Evolutionary conservation across 2,329 filamentous ascomycete genomes (phyloP).

Genomic region (Claviceps sp.): DNA sequence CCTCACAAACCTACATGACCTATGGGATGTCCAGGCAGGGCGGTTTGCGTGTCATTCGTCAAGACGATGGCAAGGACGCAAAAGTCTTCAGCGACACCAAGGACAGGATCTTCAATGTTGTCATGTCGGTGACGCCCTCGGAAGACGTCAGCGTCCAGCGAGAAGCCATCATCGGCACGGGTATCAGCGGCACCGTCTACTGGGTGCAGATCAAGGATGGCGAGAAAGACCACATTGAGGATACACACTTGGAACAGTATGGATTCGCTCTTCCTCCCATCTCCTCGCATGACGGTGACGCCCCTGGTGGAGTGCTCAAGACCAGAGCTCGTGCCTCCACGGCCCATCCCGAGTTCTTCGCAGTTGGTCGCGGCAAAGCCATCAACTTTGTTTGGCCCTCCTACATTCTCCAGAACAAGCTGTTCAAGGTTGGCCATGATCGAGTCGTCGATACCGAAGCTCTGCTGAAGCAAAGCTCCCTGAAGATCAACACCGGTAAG

Average conservation of each 20-base stretch:
- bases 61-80: slow-evolving; percentile 83
- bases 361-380: slow-evolving; percentile 86
- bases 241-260: slow-evolving; percentile 67
- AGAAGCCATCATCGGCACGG: slow-evolving; percentile 82
- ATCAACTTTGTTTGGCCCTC: slow-evolving; percentile 77
- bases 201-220: slow-evolving; percentile 73
- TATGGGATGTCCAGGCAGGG: slow-evolving; percentile 91
- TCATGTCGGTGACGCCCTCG: slow-evolving; percentile 57
- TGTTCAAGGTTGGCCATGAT: slow-evolving; percentile 51
- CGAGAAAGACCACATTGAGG: slow-evolving; percentile 66
- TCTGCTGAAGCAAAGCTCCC: slow-evolving; percentile 71
- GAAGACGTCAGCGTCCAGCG: slow-evolving; percentile 44
- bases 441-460: slow-evolving; percentile 74
- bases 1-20: slow-evolving; percentile 80
- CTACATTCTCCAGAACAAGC: slow-evolving; percentile 47
- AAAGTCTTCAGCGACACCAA: slow-evolving; percentile 84
- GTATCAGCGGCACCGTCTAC: slow-evolving; percentile 92
- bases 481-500: slow-evolving; percentile 95
- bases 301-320: slow-evolving; percentile 85
- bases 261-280: slow-evolving; percentile 85
- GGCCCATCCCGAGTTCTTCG: slow-evolving; percentile 84
- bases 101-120: slow-evolving; percentile 90
- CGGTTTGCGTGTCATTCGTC: slow-evolving; percentile 82
- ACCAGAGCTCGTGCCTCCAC: slow-evolving; percentile 85
- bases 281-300: slow-evolving; percentile 74